These are phyloP conservation scores for Limnomonas spitsbergensis DNA, from an alignment of 139 green algal genomes.

Conservation along the genomic window DNA sequence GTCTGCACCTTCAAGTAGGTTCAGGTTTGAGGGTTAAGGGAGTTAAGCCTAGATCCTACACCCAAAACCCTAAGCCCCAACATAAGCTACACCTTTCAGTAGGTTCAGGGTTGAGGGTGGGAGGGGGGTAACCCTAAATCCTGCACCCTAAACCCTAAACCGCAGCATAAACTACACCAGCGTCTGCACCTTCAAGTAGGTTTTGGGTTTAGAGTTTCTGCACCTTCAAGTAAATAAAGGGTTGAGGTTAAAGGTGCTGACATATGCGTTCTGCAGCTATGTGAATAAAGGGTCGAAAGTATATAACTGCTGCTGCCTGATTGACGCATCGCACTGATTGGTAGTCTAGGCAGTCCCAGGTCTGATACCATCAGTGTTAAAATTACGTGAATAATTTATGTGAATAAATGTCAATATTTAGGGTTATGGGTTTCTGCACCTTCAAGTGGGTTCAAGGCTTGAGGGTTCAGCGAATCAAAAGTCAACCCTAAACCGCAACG, in stretches of 20 bases:
- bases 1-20: conserved; percentile 58
- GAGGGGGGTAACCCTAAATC: not conserved
- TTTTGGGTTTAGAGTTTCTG: not conserved
- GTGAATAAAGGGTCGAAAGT: too few species aligned
- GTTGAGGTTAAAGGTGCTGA: not conserved
- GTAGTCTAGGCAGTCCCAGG: too few species aligned
- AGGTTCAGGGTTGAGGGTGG: not conserved
- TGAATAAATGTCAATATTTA: too few species aligned
- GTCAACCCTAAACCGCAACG: conserved; percentile 64
- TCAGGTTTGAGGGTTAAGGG: too few species aligned
- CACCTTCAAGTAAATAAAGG: too few species aligned
- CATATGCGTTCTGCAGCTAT: too few species aligned
- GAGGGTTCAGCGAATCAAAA: not conserved
- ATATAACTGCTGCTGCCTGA: too few species aligned
- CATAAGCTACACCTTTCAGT: conserved; percentile 68
- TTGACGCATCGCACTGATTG: too few species aligned
- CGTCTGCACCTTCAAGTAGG: conserved; percentile 58
- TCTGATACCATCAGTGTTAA: too few species aligned
- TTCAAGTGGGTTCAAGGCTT: too few species aligned
- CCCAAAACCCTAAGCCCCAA: conserved; percentile 84
- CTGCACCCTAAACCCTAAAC: conserved; percentile 22
- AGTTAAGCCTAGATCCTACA: conserved; percentile 13
- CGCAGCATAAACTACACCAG: conserved; percentile 95
- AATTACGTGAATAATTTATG: too few species aligned
- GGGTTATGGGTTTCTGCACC: too few species aligned